phyloP scores from a whole-genome alignment of 2,329 filamentous ascomycete genomes.

The Thielaviopsis euricoi region DNA sequence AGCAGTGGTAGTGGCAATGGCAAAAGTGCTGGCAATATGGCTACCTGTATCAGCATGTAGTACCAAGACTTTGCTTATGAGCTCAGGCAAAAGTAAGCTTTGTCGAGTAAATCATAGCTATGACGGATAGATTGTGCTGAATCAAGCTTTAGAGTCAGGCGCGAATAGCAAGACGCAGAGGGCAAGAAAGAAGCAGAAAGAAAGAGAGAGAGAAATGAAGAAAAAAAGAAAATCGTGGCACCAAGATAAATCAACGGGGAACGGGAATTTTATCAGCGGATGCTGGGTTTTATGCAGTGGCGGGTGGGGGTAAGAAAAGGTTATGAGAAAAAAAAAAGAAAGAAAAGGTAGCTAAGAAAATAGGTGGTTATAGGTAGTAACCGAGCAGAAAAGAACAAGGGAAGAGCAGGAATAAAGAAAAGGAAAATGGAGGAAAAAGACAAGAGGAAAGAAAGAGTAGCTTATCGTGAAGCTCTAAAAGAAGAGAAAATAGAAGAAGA shows the following conservation, averaged over 20 bases:
- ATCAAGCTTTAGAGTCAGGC: too few relatives aligned
- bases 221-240: not conserved
- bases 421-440: not conserved
- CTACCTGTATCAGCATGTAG: too few relatives aligned
- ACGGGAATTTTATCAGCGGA: not conserved
- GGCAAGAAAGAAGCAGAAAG: too few relatives aligned
- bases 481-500: not conserved
- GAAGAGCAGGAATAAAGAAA: not conserved
- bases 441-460: not conserved
- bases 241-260: not conserved
- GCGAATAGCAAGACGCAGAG: too few relatives aligned
- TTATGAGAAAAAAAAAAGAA: not conserved
- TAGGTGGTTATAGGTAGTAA: not conserved
- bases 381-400: not conserved
- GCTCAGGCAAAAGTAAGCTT: too few relatives aligned
- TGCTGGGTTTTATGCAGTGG: not conserved
- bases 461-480: too few relatives aligned
- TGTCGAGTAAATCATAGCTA: too few relatives aligned
- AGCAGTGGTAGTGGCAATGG: too few relatives aligned
- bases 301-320: not conserved
- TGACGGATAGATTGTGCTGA: too few relatives aligned
- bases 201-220: not conserved
- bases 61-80: too few relatives aligned
- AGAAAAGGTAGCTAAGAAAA: not conserved
- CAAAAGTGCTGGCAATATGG: too few relatives aligned